These are phyloP conservation scores for Pezicula carpinea DNA, from an alignment of 2,329 filamentous ascomycete species.

Conservation along the genomic window DNA sequence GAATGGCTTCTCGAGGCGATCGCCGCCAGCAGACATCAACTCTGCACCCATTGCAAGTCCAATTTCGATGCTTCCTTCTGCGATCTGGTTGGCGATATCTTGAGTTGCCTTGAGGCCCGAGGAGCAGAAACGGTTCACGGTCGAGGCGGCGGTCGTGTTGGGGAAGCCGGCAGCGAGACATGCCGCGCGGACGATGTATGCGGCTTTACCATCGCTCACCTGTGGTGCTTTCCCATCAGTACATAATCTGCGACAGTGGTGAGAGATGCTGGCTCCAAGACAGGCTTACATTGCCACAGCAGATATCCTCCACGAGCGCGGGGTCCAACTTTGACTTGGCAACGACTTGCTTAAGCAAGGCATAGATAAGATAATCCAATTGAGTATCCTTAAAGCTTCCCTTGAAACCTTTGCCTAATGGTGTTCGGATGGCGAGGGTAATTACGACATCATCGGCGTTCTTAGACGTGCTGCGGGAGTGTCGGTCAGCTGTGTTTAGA, in stretches of 20 bases:
- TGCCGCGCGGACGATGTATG: slow-evolving; percentile 88
- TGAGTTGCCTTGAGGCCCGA: slow-evolving; percentile 93
- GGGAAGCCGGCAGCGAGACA: slow-evolving; percentile 89
- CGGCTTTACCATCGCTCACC: slow-evolving; percentile 80
- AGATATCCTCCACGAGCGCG: slow-evolving; percentile 80
- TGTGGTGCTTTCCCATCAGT: slow-evolving; percentile 25
- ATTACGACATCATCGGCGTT: slow-evolving; percentile 97
- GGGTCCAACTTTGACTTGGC: slow-evolving; percentile 75
- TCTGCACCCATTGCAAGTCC: slow-evolving; percentile 88
- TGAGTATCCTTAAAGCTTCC: slow-evolving; percentile 93
- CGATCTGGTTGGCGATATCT: slow-evolving; percentile 88
- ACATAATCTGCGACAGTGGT: too few species aligned
- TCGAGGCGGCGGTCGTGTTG: slow-evolving; percentile 76
- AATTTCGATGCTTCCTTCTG: slow-evolving; percentile 73
- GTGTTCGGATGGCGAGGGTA: slow-evolving; percentile 84
- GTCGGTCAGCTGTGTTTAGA: slow-evolving; percentile 19
- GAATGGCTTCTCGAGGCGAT: slow-evolving; percentile 67
- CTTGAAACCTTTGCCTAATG: slow-evolving; percentile 82
- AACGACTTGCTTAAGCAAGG: slow-evolving; percentile 72
- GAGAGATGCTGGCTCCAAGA: neutral
- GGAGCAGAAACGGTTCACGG: slow-evolving; percentile 94
- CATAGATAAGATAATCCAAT: slow-evolving; percentile 81
- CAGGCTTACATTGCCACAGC: slow-evolving; percentile 75
- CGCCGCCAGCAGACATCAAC: slow-evolving; percentile 74
- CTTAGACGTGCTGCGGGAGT: slow-evolving; percentile 67